phyloP scores from a whole-genome alignment of 331 rosid genomes.

The Quercus lobata region DNA sequence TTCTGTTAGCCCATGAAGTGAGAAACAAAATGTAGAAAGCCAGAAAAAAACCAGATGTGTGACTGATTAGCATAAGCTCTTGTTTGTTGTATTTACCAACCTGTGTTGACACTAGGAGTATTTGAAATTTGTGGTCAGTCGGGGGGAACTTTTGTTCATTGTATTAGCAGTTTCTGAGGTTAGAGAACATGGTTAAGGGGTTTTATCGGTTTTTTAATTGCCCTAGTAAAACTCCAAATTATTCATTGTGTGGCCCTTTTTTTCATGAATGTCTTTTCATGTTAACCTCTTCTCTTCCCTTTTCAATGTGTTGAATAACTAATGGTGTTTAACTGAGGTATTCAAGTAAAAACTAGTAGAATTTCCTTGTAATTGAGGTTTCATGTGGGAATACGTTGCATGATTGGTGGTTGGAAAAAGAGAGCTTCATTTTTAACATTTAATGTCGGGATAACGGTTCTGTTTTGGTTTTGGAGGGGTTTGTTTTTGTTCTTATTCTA shows the following conservation, averaged over 20 bases:
- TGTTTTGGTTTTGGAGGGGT: no score
- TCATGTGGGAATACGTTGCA: not conserved
- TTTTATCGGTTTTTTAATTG: conserved; percentile 12
- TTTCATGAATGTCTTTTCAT: not conserved
- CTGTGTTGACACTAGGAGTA: conserved; percentile 28
- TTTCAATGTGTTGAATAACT: not conserved
- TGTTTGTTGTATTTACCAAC: conserved; percentile 29
- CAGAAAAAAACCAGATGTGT: conserved; percentile 33
- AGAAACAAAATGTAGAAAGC: conserved; percentile 46
- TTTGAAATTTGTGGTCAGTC: conserved; percentile 26
- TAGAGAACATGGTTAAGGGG: conserved; percentile 21
- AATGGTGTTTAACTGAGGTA: not conserved
- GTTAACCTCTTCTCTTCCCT: not conserved
- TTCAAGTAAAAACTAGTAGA: not conserved
- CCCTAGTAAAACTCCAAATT: not conserved
- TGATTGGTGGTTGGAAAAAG: no score
- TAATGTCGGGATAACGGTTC: no score
- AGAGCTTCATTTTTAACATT: no score
- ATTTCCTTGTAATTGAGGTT: not conserved
- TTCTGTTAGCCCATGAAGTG: not conserved
- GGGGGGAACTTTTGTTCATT: conserved; percentile 12
- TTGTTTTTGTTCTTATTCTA: no score
- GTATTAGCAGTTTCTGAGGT: conserved; percentile 27
- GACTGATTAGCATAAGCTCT: conserved; percentile 23
- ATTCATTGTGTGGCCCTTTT: not conserved